These are phyloP conservation scores for Cytospora piceae DNA, from an alignment of 2,329 filamentous ascomycete genomes.

Conservation along the genomic window DNA sequence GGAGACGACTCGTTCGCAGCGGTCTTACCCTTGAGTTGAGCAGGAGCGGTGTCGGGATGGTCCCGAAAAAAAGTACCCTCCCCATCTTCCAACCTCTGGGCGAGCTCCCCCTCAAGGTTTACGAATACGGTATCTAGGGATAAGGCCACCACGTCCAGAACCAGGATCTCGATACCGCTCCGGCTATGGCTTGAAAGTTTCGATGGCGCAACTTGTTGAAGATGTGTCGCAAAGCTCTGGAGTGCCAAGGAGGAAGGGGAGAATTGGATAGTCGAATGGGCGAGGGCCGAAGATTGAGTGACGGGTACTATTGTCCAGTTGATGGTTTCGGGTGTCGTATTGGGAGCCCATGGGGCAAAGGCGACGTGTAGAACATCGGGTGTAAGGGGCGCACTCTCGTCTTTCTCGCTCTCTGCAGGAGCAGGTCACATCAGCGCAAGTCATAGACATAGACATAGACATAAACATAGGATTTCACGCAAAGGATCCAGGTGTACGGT, in stretches of 20 bases:
- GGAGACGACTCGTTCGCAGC: slow-evolving; percentile 41
- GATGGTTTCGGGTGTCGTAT: slow-evolving; percentile 59
- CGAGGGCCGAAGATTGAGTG: slow-evolving; percentile 63
- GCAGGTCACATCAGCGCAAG: slow-evolving; percentile 20
- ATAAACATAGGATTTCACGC: not conserved
- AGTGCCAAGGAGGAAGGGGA: slow-evolving; percentile 73
- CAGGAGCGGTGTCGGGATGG: slow-evolving; percentile 45
- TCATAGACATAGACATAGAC: not conserved
- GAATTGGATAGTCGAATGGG: slow-evolving; percentile 79
- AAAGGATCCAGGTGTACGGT: not conserved
- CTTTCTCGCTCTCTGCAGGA: slow-evolving; percentile 16
- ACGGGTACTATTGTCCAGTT: slow-evolving; percentile 88
- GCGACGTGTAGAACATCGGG: slow-evolving; percentile 65
- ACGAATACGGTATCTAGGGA: slow-evolving; percentile 86
- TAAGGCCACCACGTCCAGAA: slow-evolving; percentile 80
- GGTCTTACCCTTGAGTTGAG: slow-evolving; percentile 41
- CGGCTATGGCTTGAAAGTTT: slow-evolving; percentile 74
- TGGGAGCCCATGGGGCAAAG: slow-evolving; percentile 73
- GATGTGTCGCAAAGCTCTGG: slow-evolving; percentile 75
- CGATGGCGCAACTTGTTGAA: slow-evolving; percentile 75
- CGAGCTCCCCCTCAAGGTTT: slow-evolving; percentile 78
- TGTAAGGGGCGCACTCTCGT: slow-evolving; percentile 22
- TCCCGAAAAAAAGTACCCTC: slow-evolving; percentile 80
- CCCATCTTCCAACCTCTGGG: slow-evolving; percentile 79
- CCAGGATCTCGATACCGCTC: slow-evolving; percentile 79